A percentile compares a stretch with the other conserved stretches of the same genome.
Conservation (phyloP, 2,329 filamentous ascomycete genomes). For the Aaosphaeria arxii region DNA sequence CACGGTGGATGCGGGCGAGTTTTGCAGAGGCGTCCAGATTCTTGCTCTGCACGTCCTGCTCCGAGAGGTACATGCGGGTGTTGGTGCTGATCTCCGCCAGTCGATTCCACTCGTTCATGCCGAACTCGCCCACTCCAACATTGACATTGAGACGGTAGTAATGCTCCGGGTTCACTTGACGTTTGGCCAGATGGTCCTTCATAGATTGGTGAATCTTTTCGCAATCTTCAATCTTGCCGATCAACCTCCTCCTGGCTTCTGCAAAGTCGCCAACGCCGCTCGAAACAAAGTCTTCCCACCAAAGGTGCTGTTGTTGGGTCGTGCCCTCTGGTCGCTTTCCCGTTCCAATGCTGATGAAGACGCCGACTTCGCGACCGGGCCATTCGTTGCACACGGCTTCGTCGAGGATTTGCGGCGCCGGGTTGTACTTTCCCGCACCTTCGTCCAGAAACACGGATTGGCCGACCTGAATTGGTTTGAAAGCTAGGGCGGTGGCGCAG, state of each 20-base stretch:
- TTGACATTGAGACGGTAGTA: constrained; percentile 98
- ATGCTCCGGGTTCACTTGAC: constrained; percentile 80
- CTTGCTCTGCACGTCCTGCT: constrained; percentile 71
- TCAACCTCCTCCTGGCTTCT: constrained; percentile 79
- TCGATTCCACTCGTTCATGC: constrained; percentile 97
- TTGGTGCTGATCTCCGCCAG: constrained; percentile 93
- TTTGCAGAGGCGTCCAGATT: constrained; percentile 74
- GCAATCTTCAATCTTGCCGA: constrained; percentile 92
- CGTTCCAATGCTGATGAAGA: constrained; percentile 92
- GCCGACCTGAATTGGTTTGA: constrained; percentile 92
- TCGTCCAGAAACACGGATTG: constrained; percentile 95
- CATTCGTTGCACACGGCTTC: constrained; percentile 92
- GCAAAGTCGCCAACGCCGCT: constrained; percentile 78
- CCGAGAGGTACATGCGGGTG: constrained; percentile 78
- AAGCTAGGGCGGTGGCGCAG: constrained; percentile 83
- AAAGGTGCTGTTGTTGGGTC: constrained; percentile 67
- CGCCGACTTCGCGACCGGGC: constrained; percentile 88
- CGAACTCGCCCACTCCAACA: constrained; percentile 92
- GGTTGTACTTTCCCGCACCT: constrained; percentile 88
- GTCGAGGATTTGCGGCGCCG: constrained; percentile 78
- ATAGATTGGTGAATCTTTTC: constrained; percentile 87
- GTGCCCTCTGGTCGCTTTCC: constrained; percentile 76
- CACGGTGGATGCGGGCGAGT: constrained; percentile 77
- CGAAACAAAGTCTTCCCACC: constrained; percentile 85
- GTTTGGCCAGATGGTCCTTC: constrained; percentile 73